phyloP scores from a whole-genome alignment of 2,329 filamentous ascomycete species.

The Graphiopsis chlorocephala region DNA sequence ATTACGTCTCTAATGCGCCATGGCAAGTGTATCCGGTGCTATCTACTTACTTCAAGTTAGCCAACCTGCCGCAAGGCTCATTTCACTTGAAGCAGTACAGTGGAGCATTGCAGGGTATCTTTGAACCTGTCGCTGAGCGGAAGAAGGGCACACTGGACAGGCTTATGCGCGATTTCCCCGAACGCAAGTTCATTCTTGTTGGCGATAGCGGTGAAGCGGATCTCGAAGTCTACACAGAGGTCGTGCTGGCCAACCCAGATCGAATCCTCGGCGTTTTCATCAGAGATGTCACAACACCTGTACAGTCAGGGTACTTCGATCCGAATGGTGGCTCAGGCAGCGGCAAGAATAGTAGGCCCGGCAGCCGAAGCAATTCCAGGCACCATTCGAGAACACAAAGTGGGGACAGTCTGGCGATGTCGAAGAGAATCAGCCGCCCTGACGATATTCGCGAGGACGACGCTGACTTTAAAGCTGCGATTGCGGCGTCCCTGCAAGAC shows the following conservation, averaged over 20 bases:
- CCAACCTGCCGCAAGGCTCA: conserved; percentile 79
- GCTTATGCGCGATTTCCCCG: conserved; percentile 84
- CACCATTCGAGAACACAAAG: conserved; percentile 32
- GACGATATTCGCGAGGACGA: conserved; percentile 44
- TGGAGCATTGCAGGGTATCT: conserved; percentile 96
- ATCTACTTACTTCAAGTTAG: conserved; percentile 76
- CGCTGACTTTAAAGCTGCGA: conserved; percentile 47
- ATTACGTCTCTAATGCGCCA: conserved; percentile 98
- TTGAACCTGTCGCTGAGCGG: conserved; percentile 91
- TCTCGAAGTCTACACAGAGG: conserved; percentile 92
- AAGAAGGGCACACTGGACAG: conserved; percentile 86
- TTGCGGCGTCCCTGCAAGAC: conserved; percentile 47
- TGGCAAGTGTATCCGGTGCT: conserved; percentile 96
- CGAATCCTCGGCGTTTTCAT: conserved; percentile 88
- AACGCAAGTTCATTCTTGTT: conserved; percentile 83
- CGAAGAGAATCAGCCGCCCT: conserved; percentile 33
- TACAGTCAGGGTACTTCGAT: conserved; percentile 72
- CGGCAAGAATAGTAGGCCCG: conserved; percentile 32
- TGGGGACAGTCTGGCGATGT: conserved; percentile 30
- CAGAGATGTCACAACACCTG: conserved; percentile 83
- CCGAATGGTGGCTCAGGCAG: conserved; percentile 38
- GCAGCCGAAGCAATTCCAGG: conserved; percentile 30
- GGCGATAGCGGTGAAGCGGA: conserved; percentile 97
- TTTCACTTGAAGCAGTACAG: conserved; percentile 95
- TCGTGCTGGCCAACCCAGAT: conserved; percentile 79